Percentiles rank a stretch among this genome's conserved stretches.
These are phyloP conservation scores for Manihot esculenta DNA, from an alignment of 441 rosid genomes.

Conservation along the genomic window DNA sequence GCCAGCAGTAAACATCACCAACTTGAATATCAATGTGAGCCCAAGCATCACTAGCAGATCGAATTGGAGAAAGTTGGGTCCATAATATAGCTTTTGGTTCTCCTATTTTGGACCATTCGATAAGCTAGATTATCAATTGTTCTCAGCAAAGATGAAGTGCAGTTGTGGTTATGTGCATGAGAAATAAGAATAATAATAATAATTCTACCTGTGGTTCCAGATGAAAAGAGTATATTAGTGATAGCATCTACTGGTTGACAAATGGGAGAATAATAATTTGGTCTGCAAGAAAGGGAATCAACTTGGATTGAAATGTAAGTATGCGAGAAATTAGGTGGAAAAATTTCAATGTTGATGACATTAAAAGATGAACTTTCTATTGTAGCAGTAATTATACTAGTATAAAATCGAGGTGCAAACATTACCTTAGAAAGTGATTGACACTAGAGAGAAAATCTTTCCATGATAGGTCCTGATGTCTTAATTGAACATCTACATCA, in stretches of 20 bases:
- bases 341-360: neutral
- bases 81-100: constrained; percentile 93
- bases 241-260: constrained; percentile 52
- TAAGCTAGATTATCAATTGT: constrained; percentile 12
- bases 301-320: constrained; percentile 4
- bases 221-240: constrained; percentile 81
- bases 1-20: constrained; percentile 75
- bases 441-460: constrained; percentile 51
- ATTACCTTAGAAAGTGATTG: constrained; percentile 51
- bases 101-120: constrained; percentile 39
- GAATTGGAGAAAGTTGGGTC: constrained; percentile 82
- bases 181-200: too few species aligned
- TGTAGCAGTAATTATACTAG: neutral
- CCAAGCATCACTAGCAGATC: constrained; percentile 66
- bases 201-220: constrained; percentile 76
- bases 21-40: constrained; percentile 52
- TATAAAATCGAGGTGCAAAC: constrained; percentile 6
- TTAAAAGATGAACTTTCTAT: neutral
- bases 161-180: neutral
- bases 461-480: constrained; percentile 76
- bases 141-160: neutral
- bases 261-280: constrained; percentile 40
- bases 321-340: neutral
- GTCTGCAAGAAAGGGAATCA: constrained; percentile 37
- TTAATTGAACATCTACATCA: constrained; percentile 43